Evolutionary conservation across 495 filamentous ascomycete genomes (phyloP).

Genomic region (Aspergillus diversus): DNA sequence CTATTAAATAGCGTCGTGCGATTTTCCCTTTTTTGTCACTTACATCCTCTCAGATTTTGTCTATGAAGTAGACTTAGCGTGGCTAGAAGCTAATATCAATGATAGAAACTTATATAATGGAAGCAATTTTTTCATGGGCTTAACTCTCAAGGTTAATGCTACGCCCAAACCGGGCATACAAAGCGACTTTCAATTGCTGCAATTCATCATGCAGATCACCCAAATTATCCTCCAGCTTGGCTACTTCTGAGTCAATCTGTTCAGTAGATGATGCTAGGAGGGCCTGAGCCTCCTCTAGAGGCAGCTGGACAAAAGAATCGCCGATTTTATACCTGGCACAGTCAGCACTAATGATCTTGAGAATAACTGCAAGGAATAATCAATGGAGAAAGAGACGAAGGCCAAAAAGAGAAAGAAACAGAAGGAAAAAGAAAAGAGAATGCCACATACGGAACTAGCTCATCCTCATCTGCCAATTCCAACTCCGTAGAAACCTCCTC

Average conservation of each 20-base stretch:
- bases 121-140: conserved; percentile 21
- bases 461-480: conserved; percentile 94
- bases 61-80: not conserved
- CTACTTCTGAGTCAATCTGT: conserved; percentile 74
- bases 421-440: conserved; percentile 1
- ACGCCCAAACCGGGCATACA: conserved; percentile 92
- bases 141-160: conserved; percentile 95
- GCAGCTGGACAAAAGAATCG: conserved; percentile 89
- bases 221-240: conserved; percentile 74
- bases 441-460: conserved; percentile 75
- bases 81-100: not conserved
- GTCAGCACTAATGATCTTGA: conserved; percentile 6
- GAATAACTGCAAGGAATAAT: not conserved
- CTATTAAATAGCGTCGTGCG: not conserved
- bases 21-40: not conserved
- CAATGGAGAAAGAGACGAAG: conserved; percentile 6
- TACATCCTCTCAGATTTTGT: conserved; percentile 6
- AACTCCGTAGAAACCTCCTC: conserved; percentile 90
- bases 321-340: conserved; percentile 88
- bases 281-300: conserved; percentile 80
- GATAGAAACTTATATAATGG: not conserved
- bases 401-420: conserved; percentile 1
- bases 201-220: conserved; percentile 78
- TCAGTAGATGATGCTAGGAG: conserved; percentile 73
- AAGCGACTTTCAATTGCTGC: conserved; percentile 80